Evolutionary conservation across 805 yeast genomes (phyloP), one percentile per base, ranked within the genome.

Genomic region (Pichia gijzeniarum): DNA sequence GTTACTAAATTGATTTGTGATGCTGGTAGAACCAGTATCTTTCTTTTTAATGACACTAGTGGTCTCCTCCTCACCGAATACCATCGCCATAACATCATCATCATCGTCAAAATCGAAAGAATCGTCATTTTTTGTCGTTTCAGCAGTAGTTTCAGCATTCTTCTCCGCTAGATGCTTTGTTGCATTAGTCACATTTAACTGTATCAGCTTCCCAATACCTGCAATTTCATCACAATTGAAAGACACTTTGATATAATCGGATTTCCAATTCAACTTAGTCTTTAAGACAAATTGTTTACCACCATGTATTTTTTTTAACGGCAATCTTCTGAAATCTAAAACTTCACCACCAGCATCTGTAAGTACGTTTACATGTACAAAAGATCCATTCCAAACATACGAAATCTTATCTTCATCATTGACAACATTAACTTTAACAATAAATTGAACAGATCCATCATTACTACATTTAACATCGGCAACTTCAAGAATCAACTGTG

Each of bases 321-420:
- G 57, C 1, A 73, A 55, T 48, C 73, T 65, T 45, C 78, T 61
- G 45, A 72, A 76, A 47, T 73, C 79, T 7, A 74, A 43, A 12
- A 77, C 49, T 3, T 39, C 52, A 0, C 76, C 77, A 6, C 45
- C 35, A 3, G 42, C 31, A 28, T 48, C 53, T 5, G 52, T 46
- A 5, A 45, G 31, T 6, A 55, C 43, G 37, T 48, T 49, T 2
- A 46, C 34, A 41, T 28, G 47, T 5, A 38, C 38, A 18, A 21
- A 35, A n/a, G 33, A 17, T 5, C 53, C 54, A 40, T 51, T 54
- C 48, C 53, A 51, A 17, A 34, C 28, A 18, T 32, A 38, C 3
- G 33, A 18, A 0, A 49, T 27, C 54, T 51, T 4, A 56, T 48
- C 30, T 57, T 17, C 18, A 9, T 45, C 34, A 32, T 53, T 56